A percentile compares a stretch with the other conserved stretches of the same genome.
These are phyloP conservation scores for Ophioceras dolichostomum DNA, from an alignment of 2,329 filamentous ascomycete species.

Conservation along the genomic window DNA sequence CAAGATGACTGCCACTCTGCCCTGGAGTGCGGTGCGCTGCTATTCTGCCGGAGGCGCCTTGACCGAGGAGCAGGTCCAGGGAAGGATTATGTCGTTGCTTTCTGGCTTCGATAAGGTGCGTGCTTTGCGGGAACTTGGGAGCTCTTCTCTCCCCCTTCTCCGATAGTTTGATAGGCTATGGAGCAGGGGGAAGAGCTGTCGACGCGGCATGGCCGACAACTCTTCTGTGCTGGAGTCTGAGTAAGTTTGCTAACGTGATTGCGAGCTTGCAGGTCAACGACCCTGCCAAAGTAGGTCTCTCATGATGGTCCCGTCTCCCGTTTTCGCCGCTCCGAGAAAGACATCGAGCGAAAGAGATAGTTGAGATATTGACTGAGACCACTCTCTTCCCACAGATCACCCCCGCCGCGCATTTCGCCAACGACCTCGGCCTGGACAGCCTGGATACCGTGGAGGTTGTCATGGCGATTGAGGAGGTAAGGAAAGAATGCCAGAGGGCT, in stretches of 20 bases:
- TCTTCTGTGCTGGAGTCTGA: no score
- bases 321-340: background rate
- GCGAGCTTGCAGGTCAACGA: slow-evolving; percentile 51
- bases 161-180: no score
- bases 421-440: slow-evolving; percentile 11
- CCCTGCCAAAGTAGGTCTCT: slow-evolving; percentile 43
- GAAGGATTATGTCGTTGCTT: slow-evolving; percentile 82
- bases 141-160: slow-evolving; percentile 10
- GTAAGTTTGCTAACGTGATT: no score
- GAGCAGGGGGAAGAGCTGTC: no score
- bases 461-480: slow-evolving; percentile 98
- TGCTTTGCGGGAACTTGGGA: slow-evolving; percentile 7
- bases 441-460: slow-evolving; percentile 82
- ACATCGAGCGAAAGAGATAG: no score
- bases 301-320: background rate
- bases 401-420: slow-evolving; percentile 57
- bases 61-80: slow-evolving; percentile 58
- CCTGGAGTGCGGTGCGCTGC: slow-evolving; percentile 61
- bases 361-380: no score
- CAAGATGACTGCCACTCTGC: slow-evolving; percentile 38
- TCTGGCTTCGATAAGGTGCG: slow-evolving; percentile 95
- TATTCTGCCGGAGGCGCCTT: slow-evolving; percentile 78
- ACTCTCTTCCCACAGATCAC: slow-evolving; percentile 52
- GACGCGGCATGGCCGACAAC: no score
- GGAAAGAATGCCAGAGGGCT: no score